A percentile compares a stretch with the other conserved stretches of the same genome.
Conservation (phyloP, 306 rosid species). For the Rosa multiflora region DNA sequence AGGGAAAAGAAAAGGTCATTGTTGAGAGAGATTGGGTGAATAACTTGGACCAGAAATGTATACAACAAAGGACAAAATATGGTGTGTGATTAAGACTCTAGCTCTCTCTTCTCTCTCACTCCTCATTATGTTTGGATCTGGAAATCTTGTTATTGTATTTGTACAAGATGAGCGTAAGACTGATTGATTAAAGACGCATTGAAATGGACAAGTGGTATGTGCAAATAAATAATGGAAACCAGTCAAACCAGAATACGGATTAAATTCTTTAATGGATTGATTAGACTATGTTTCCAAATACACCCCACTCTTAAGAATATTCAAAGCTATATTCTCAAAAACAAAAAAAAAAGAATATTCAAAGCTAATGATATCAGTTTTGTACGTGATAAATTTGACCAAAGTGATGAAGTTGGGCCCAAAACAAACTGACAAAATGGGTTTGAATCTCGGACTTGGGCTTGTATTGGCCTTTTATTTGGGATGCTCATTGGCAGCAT, state of each 20-base stretch:
- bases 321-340: not conserved
- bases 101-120: not conserved
- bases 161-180: not conserved
- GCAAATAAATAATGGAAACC: not conserved
- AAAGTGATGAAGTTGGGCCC: not conserved
- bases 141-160: constrained; percentile 3
- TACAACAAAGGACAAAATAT: constrained; percentile 7
- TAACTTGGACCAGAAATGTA: constrained; percentile 27
- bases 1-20: constrained; percentile 8
- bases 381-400: constrained; percentile 11
- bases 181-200: constrained; percentile 1
- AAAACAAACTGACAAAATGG: not conserved
- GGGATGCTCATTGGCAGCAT: no score
- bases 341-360: no score
- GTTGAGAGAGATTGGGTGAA: not conserved
- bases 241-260: constrained; percentile 4
- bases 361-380: not conserved
- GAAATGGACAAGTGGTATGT: constrained; percentile 1
- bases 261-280: not conserved
- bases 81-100: constrained; percentile 1
- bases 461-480: no score
- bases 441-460: not conserved
- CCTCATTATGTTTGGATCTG: not conserved
- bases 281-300: not conserved
- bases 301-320: not conserved